phyloP scores from a whole-genome alignment of 2,329 filamentous ascomycete species.

The Fusarium brachygibbosum region DNA sequence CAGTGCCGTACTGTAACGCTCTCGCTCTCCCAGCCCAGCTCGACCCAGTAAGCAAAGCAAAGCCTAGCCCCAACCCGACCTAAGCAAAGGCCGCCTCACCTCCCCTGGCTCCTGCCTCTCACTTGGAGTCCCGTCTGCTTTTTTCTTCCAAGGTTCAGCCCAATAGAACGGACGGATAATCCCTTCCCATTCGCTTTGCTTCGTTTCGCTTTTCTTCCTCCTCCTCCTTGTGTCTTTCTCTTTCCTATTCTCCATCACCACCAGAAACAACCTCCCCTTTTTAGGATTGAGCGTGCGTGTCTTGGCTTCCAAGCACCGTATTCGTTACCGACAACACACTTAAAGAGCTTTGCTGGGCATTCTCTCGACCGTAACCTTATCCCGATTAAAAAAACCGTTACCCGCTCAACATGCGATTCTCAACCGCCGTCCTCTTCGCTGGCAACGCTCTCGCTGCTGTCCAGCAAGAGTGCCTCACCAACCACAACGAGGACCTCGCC shows the following conservation, averaged over 20 bases:
- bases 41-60: conserved; percentile 20
- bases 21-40: conserved; percentile 4
- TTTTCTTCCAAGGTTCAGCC: conserved; percentile 34
- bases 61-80: conserved; percentile 40
- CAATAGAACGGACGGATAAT: conserved; percentile 40
- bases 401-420: conserved; percentile 49
- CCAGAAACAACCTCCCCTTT: conserved; percentile 23
- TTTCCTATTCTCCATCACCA: conserved; percentile 24
- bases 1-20: conserved; percentile 15
- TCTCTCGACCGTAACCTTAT: conserved; percentile 31
- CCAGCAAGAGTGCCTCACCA: conserved; percentile 57
- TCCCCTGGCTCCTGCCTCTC: conserved; percentile 36
- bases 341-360: conserved; percentile 45
- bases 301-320: conserved; percentile 25
- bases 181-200: conserved; percentile 41
- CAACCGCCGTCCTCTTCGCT: conserved; percentile 53
- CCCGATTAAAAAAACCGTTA: neutral
- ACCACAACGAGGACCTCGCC: conserved; percentile 57
- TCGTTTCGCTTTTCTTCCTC: conserved; percentile 21
- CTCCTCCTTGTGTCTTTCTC: conserved; percentile 34
- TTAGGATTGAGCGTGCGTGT: conserved; percentile 40
- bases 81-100: conserved; percentile 38
- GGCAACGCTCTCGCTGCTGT: conserved; percentile 53
- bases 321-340: conserved; percentile 30
- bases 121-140: conserved; percentile 16